These are phyloP conservation scores for Chytriomyces sp. DNA, from an alignment of 192 early-diverging fungal species.

Conservation along the genomic window DNA sequence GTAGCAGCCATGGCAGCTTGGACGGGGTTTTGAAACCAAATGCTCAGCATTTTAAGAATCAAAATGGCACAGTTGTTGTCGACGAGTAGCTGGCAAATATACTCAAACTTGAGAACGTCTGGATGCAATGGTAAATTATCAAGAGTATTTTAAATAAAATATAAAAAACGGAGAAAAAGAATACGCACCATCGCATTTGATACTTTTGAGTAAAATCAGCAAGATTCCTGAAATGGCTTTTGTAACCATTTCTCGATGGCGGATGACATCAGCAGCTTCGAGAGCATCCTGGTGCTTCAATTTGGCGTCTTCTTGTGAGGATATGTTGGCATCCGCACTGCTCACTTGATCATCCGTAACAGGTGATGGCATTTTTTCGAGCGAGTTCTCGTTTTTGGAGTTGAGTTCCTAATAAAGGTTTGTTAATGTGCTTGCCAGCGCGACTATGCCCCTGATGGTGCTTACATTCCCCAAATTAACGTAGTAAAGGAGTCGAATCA, in stretches of 20 bases:
- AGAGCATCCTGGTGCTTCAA: slow-evolving; percentile 34
- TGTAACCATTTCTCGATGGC: slow-evolving; percentile 74
- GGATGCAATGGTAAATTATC: slow-evolving; percentile 7
- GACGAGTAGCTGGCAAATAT: slow-evolving; percentile 76
- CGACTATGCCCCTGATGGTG: neutral
- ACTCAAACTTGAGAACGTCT: slow-evolving; percentile 79
- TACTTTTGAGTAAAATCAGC: slow-evolving; percentile 65
- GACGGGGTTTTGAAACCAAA: slow-evolving; percentile 68
- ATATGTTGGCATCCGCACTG: neutral
- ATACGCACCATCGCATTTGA: slow-evolving; percentile 69
- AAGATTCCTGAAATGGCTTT: slow-evolving; percentile 74
- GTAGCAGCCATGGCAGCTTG: slow-evolving; percentile 52
- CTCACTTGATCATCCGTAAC: neutral
- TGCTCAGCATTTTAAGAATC: slow-evolving; percentile 78
- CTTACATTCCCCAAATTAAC: slow-evolving; percentile 51
- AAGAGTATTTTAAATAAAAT: neutral
- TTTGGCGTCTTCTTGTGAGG: neutral
- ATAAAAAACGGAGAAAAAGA: slow-evolving; percentile 7
- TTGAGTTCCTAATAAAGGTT: too few relatives aligned
- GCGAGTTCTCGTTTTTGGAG: too few relatives aligned
- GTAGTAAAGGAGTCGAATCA: slow-evolving; percentile 57
- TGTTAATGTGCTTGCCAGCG: too few relatives aligned
- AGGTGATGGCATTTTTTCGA: too few relatives aligned
- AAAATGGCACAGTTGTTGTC: slow-evolving; percentile 85
- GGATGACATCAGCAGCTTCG: slow-evolving; percentile 60